Percentiles rank a stretch among this genome's conserved stretches.
Conservation (phyloP, 345 rosid genomes). For the Salix brachista region DNA sequence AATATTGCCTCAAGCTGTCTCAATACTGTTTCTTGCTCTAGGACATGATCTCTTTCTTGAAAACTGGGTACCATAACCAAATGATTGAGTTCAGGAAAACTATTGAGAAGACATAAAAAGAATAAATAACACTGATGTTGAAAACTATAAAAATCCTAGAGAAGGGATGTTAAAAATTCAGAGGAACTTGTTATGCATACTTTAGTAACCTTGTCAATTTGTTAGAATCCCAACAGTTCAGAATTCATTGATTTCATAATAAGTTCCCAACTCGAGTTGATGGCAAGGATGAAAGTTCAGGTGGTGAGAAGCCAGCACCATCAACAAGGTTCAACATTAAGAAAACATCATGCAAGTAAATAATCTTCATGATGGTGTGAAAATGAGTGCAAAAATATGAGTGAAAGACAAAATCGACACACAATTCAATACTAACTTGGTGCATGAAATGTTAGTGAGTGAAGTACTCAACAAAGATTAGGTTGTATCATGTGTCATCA, state of each 20-base stretch:
- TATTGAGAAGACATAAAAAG: background rate
- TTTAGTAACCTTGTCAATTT: background rate
- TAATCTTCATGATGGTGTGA: background rate
- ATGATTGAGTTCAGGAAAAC: background rate
- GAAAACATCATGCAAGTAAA: background rate
- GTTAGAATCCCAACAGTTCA: background rate
- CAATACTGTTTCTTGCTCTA: slow-evolving; percentile 83
- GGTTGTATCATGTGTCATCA: background rate
- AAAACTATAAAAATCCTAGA: background rate
- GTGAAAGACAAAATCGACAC: background rate
- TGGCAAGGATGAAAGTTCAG: background rate
- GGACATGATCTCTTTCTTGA: slow-evolving; percentile 70
- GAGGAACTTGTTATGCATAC: background rate
- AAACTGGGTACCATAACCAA: slow-evolving; percentile 43
- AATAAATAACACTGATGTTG: background rate
- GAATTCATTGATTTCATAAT: background rate
- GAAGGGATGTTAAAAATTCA: background rate
- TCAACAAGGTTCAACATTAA: background rate
- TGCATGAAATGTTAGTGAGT: background rate
- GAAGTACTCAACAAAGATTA: background rate
- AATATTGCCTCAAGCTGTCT: slow-evolving; percentile 96
- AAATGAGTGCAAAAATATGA: background rate
- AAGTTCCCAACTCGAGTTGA: background rate
- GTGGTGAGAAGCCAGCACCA: background rate
- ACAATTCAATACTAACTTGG: background rate